Evolutionary conservation across 176 grass and related monocot genomes (phyloP).

Genomic region (Bothriochloa decipiens): DNA sequence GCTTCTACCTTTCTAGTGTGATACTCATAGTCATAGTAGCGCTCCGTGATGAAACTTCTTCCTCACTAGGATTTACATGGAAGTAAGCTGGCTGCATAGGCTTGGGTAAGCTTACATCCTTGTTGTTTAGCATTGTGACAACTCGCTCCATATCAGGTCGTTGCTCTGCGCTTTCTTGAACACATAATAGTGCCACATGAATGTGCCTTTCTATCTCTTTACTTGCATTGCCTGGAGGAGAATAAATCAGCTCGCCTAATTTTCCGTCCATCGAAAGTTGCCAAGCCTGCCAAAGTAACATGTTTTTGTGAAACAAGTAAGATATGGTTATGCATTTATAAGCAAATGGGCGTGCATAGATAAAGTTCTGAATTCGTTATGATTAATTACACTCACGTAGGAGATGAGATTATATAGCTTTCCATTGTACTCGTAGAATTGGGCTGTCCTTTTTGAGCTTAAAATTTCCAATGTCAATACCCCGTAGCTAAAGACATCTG

Average conservation of each 20-base stretch:
- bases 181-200: conserved; percentile 57
- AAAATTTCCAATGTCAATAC: conserved; percentile 65
- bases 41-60: conserved; percentile 38
- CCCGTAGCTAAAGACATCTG: conserved; percentile 77
- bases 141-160: conserved; percentile 43
- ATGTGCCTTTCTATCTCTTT: conserved; percentile 44
- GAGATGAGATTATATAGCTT: conserved; percentile 46
- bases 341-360: conserved; percentile 27
- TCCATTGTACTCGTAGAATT: conserved; percentile 37
- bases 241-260: conserved; percentile 30
- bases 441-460: conserved; percentile 44
- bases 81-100: conserved; percentile 55
- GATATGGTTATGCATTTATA: conserved; percentile 5
- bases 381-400: conserved; percentile 46
- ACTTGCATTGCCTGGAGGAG: not conserved
- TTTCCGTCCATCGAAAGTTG: conserved; percentile 40
- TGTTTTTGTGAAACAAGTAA: conserved; percentile 7
- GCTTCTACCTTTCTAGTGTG: conserved; percentile 43
- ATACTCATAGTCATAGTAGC: conserved; percentile 38
- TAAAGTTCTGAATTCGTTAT: conserved; percentile 13
- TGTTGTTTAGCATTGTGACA: conserved; percentile 34
- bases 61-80: conserved; percentile 42
- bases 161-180: conserved; percentile 51
- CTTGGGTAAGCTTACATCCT: conserved; percentile 33
- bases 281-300: conserved; percentile 37